A percentile compares a stretch with the other conserved stretches of the same genome.
Conservation (phyloP, 1,139 yeast species). For the Trichomonascaceae sp. region DNA sequence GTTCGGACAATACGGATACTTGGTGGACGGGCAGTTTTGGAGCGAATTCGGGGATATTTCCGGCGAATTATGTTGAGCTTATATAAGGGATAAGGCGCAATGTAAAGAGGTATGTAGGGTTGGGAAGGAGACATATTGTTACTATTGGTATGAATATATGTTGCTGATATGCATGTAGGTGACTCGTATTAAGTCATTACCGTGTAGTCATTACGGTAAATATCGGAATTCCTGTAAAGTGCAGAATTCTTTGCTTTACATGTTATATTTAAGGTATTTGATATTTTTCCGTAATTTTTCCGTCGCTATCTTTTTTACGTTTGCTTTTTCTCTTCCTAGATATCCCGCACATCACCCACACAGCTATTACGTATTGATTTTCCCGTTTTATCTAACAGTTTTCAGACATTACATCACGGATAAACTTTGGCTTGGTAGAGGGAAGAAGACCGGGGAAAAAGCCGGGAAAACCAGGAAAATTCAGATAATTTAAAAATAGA, state of each 20-base stretch:
- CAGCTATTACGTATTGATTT: background rate
- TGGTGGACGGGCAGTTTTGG: slow-evolving; percentile 97
- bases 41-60: slow-evolving; percentile 86
- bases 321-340: background rate
- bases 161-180: no score
- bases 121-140: background rate
- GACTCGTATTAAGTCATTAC: no score
- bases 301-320: background rate
- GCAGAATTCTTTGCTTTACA: no score
- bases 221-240: no score
- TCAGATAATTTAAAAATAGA: no score
- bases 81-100: slow-evolving; percentile 31
- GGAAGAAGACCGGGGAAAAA: background rate
- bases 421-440: background rate
- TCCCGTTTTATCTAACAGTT: background rate
- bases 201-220: no score
- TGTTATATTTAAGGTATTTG: background rate
- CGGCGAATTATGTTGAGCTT: slow-evolving; percentile 91
- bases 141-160: background rate
- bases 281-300: background rate
- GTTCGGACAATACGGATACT: slow-evolving; percentile 82
- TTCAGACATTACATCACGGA: background rate
- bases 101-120: background rate
- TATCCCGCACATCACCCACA: background rate
- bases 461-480: no score